phyloP scores from a whole-genome alignment of 352 stramenopile genomes.

The Globisporangium irregulare region DNA sequence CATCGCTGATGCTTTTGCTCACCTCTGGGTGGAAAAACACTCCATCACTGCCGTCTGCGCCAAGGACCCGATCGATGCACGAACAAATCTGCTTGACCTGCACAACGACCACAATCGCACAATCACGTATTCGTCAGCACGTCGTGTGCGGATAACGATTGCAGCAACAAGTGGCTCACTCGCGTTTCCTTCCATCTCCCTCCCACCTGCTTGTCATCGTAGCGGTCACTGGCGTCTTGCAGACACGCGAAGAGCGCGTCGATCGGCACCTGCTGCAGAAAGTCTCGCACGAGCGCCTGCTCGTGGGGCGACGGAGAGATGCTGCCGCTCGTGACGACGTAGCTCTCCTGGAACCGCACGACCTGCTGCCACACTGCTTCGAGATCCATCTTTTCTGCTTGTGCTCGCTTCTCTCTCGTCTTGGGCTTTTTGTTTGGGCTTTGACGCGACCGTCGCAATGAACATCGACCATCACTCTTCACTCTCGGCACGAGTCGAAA shows the following conservation, averaged over 20 bases:
- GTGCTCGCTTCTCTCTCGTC: not conserved
- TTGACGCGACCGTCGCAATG: not conserved
- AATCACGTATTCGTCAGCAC: not conserved
- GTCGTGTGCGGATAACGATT: not conserved
- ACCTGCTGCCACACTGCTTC: slow-evolving; percentile 48
- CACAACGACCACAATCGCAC: not conserved
- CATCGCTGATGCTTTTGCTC: slow-evolving; percentile 1
- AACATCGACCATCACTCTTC: not conserved
- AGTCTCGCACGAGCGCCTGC: slow-evolving; percentile 50
- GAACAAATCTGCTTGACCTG: slow-evolving; percentile 71
- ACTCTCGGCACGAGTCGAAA: not conserved
- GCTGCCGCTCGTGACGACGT: slow-evolving; percentile 47
- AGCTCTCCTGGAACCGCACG: slow-evolving; percentile 60
- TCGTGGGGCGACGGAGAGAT: slow-evolving; percentile 42
- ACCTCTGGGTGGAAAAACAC: slow-evolving; percentile 76
- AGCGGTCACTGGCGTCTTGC: slow-evolving; percentile 69
- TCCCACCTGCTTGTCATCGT: slow-evolving; percentile 54
- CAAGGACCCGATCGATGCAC: slow-evolving; percentile 77
- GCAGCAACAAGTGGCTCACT: not conserved
- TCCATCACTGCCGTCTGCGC: slow-evolving; percentile 40
- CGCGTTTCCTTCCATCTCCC: not conserved
- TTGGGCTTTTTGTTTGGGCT: not conserved
- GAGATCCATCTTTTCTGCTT: slow-evolving; percentile 35
- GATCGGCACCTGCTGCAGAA: slow-evolving; percentile 64
- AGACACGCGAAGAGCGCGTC: slow-evolving; percentile 68